A percentile compares a stretch with the other conserved stretches of the same genome.
Evolutionary conservation across 1,139 yeast genomes (phyloP).

Genomic region (Citeromyces hawaiiensis): DNA sequence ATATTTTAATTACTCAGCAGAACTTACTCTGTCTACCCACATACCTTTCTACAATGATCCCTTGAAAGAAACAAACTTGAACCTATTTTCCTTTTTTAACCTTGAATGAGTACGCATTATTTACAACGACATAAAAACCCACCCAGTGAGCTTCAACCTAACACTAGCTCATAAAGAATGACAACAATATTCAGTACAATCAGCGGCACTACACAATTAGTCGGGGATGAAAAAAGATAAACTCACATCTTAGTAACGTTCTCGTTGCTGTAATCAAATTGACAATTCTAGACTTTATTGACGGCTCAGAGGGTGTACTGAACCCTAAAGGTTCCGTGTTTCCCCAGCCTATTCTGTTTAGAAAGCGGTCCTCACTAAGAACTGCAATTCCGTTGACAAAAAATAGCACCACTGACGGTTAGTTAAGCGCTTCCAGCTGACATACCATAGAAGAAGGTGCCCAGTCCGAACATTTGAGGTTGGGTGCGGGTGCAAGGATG

Average conservation of each 20-base stretch:
- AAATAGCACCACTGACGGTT: slow-evolving; percentile 34
- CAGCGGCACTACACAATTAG: slow-evolving; percentile 36
- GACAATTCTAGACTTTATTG: slow-evolving; percentile 44
- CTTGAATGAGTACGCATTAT: no score
- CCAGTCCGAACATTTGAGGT: slow-evolving; percentile 53
- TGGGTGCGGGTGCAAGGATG: neutral
- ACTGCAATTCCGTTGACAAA: slow-evolving; percentile 70
- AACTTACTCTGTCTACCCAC: no score
- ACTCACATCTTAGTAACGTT: slow-evolving; percentile 51
- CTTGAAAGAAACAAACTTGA: no score
- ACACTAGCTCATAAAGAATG: slow-evolving; percentile 57
- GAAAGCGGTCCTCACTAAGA: slow-evolving; percentile 69
- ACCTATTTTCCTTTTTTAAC: no score
- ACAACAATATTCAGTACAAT: slow-evolving; percentile 56
- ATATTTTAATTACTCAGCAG: no score
- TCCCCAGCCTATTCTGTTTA: slow-evolving; percentile 51
- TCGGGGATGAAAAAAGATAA: neutral
- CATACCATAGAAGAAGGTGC: slow-evolving; percentile 49
- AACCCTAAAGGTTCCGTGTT: slow-evolving; percentile 3
- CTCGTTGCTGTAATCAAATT: slow-evolving; percentile 62
- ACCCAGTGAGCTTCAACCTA: slow-evolving; percentile 30
- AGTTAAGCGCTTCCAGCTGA: slow-evolving; percentile 5
- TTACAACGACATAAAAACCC: neutral
- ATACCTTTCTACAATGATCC: no score
- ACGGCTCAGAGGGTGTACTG: slow-evolving; percentile 19